Evolutionary conservation across 306 rosid genomes (phyloP).

Genomic region (Trifolium dubium): DNA sequence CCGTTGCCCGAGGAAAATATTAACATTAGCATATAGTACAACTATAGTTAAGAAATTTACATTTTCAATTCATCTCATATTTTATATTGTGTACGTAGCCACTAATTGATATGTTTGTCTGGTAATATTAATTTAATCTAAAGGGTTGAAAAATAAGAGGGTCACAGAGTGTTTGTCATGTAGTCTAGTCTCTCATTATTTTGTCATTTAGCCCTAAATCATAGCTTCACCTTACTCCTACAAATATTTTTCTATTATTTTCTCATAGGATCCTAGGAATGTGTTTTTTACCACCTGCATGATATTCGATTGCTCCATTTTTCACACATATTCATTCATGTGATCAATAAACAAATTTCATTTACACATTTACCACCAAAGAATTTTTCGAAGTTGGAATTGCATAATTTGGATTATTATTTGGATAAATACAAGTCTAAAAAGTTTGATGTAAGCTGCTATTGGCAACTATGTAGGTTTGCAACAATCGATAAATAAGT

Average conservation of each 20-base stretch:
- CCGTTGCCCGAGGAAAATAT: not conserved
- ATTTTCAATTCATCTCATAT: not conserved
- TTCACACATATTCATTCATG: conserved; percentile 35
- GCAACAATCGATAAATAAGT: not conserved
- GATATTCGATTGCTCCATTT: conserved; percentile 23
- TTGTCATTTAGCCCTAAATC: conserved; percentile 49
- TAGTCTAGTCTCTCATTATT: not conserved
- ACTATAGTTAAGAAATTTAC: not conserved
- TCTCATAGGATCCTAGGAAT: conserved; percentile 52
- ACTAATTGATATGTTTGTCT: conserved; percentile 41
- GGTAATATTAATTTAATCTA: conserved; percentile 21
- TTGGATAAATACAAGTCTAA: conserved; percentile 34
- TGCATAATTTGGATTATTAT: conserved; percentile 6
- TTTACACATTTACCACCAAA: conserved; percentile 29
- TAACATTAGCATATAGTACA: not conserved
- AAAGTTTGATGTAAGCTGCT: conserved; percentile 11
- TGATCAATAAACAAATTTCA: conserved; percentile 21
- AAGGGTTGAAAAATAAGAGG: conserved; percentile 41
- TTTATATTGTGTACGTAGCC: conserved; percentile 27
- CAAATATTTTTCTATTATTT: conserved; percentile 39
- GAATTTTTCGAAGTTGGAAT: conserved; percentile 44
- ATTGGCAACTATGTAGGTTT: not conserved
- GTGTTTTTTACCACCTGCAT: conserved; percentile 29
- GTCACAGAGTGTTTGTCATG: conserved; percentile 34
- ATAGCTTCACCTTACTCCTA: conserved; percentile 41